Base-by-base conservation (phyloP, 2,329 filamentous ascomycete genomes). In the Paraconiothyrium sp. region DNA sequence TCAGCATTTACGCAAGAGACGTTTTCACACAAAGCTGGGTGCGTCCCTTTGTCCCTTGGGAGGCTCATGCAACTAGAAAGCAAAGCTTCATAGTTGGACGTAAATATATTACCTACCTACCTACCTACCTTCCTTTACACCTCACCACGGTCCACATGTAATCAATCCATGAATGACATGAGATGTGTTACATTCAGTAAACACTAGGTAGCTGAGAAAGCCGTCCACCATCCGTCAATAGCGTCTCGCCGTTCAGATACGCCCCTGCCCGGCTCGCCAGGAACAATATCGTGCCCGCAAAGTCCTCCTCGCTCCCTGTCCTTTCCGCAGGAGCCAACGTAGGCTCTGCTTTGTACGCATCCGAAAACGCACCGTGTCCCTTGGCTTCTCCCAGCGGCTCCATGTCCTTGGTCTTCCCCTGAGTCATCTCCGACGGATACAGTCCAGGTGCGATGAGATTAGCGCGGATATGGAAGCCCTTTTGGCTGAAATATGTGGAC, bases 231-330 rank as follows among this genome's bases (percentile, higher is more conserved):
- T 56, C 54, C 1, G 54, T 47, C n/a, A 56, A 27, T n/a, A 56
- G 43, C 43, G 43, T 56, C 54, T 56, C 54, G 30, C 54, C 54
- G 13, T 56, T 56, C 32, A 47, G 22, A 11, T 56, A 47, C 9
- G 54, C 86, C 0, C 90, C 90, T 2, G 89, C 88, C 63, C 84
- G 80, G 52, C 86, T 88, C 3, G 86, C 86, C 72, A 92, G 80
- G 79, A 88, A 92, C 54, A 92, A 73, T 30, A 92, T 83, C 51
- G 86, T 81, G 1, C 89, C 89, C 1, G 84, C 86, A 81, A 92
- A 87, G 69, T 91, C 89, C 67, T 87, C 78, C 60, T 87, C 84
- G 44, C 85, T 83, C 1, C 89, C 89, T 63, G 85, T 82, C 49
- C 89, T 81, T 44, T 84, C 84, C n/a, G 88, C 77, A 0, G 89